phyloP scores from a whole-genome alignment of 768 basidiomycete species.

The Auricularia sp. region DNA sequence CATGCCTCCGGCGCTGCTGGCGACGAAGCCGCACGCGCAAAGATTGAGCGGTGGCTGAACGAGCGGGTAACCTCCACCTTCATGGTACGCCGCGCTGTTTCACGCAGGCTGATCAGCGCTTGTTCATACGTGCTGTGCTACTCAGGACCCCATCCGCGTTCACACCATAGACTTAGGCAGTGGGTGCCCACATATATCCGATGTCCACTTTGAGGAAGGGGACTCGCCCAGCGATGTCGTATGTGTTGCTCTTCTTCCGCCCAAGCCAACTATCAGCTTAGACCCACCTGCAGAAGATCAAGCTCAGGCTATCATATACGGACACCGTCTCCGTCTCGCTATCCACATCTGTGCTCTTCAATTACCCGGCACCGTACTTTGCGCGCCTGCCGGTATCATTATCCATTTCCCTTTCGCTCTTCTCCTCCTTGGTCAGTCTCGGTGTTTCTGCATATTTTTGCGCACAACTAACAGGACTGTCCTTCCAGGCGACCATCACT shows the following conservation, averaged over 20 bases:
- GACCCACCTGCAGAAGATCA: slow-evolving; percentile 45
- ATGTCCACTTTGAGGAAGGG: slow-evolving; percentile 47
- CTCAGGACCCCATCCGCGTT: slow-evolving; percentile 74
- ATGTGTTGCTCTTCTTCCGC: background rate
- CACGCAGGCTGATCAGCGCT: background rate
- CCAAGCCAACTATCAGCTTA: slow-evolving; percentile 2
- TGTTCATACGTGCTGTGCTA: background rate
- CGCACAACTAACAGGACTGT: background rate
- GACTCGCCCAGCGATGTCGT: slow-evolving; percentile 13
- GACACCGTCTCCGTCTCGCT: slow-evolving; percentile 77
- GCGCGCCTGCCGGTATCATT: slow-evolving; percentile 75
- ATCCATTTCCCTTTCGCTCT: slow-evolving; percentile 65
- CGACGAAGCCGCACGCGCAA: slow-evolving; percentile 70
- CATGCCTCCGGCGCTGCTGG: slow-evolving; percentile 62
- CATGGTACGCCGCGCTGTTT: slow-evolving; percentile 36
- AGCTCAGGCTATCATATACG: slow-evolving; percentile 75
- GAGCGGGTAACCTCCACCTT: slow-evolving; percentile 58
- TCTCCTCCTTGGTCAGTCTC: slow-evolving; percentile 19
- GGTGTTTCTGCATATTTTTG: slow-evolving; percentile 4
- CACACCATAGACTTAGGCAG: slow-evolving; percentile 76
- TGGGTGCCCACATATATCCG: slow-evolving; percentile 66
- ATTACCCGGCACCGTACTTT: slow-evolving; percentile 74
- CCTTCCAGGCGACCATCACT: slow-evolving; percentile 45
- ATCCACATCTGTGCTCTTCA: slow-evolving; percentile 75
- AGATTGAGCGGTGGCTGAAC: slow-evolving; percentile 76